Evolutionary conservation across 1,284 basidiomycete genomes (phyloP), one percentile per base, ranked within the genome.

Genomic region (Trichosporon coremiiforme): DNA sequence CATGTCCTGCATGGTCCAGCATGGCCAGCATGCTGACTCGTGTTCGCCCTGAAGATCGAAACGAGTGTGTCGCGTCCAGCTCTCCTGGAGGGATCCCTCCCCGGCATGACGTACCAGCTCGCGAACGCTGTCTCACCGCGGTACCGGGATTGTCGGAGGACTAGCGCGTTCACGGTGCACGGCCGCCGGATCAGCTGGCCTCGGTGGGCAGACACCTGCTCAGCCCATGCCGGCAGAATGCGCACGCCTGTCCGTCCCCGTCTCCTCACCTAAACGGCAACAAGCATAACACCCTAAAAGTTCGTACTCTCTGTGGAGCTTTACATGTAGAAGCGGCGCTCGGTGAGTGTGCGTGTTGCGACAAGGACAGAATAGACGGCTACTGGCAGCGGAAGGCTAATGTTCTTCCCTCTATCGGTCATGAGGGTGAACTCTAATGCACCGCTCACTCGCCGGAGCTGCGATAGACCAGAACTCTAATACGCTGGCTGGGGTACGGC

Each of bases 91-190:
- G 50, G 50, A 12, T 7, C 4, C 25, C 50, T 22, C 17, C 50
- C 50, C 50, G 50, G 50, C 50, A 53, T 53, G 50, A 53, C 50
- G 50, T 25, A 53, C 50, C n/a, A 22, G 10, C 50, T 53, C 50
- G 15, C 50, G 8, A 5, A 13, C 47, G 50, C 17, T 53, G 50
- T 53, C 50, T 53, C 50, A 53, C 3, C 50, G 22, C 50, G 50
- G 50, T 53, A 53, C 20, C 50, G 50, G 50, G 50, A 22, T 8
- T 5, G 50, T 12, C 50, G 50, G 50, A 20, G 50, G 17, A 50
- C 33, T 35, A 35, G 33, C 33, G 47, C 47, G n/a, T 12, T 13
- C 13, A 17, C 47, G 17, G 20, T 22, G 50, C n/a, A 53, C 50
- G 50, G 50, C 50, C 50, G 20, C 50, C 50, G 50, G 22, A 22